Evolutionary conservation across 768 basidiomycete genomes (phyloP), one percentile per base, ranked within the genome.

Genomic region (Botryobasidium botryosum): DNA sequence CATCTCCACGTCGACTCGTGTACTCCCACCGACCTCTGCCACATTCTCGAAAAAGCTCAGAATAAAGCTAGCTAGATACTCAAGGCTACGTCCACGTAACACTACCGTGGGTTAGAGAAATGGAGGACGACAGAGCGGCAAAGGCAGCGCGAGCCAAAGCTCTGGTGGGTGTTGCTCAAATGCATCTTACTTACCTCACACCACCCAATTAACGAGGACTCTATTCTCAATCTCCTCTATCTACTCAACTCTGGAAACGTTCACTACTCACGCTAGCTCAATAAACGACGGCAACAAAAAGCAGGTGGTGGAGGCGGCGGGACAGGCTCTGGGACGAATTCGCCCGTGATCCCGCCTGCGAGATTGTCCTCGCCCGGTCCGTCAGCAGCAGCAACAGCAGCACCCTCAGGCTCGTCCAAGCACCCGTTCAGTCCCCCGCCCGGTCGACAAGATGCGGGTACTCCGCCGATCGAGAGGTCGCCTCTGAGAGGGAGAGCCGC

Each of bases 111-210:
- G n/a, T n/a, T n/a, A n/a, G n/a, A n/a, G n/a, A n/a, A n/a, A n/a
- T n/a, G 12, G 75, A 77, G 48, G 53, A 44, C 15, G 85, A 87
- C 50, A 73, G 84, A 49, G 80, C 81, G 43, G 74, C 73, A 13
- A 85, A 80, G 61, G 73, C 84, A 45, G 85, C 85, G 2, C 73
- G 85, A 50, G 85, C 80, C 45, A 83, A 80, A 60, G 83, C 80
- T 40, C 56, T 88, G 73, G 85, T 86, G 58, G 47, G 70, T 31
- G 13, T 5, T 25, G 23, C 6, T 18, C 33, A 15, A 43, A 21
- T 35, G 20, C 12, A 17, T 4, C 27, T 12, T 20, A 38, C 32
- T 39, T 33, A 32, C 24, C 24, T 6, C 13, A 21, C 12, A n/a
- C n/a, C n/a, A n/a, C n/a, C n/a, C n/a, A n/a, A n/a, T n/a, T n/a